Evolutionary conservation across 371 early-diverging fungal species (phyloP), one percentile per base, ranked within the genome.

Genomic region (Mortierella sp.): DNA sequence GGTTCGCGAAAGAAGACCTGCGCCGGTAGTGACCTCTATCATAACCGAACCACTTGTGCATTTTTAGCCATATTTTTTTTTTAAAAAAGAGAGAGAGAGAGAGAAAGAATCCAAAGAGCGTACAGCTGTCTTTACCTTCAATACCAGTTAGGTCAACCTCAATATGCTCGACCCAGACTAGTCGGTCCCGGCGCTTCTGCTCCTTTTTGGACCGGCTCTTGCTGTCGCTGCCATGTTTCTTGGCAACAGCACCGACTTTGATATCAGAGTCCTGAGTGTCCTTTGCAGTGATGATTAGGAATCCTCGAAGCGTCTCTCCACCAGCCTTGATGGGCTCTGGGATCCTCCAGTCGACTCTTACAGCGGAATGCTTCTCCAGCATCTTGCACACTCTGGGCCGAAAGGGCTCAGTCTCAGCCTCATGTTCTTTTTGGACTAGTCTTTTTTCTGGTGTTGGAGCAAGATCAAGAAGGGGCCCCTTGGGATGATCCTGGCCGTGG

Each of bases 311-410:
- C 14, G 29, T 62, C 47, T 77, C 79, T 16, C 79, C 72, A 29
- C 68, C 79, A 3, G 79, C 72, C 25, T 77, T 77, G 51, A 72
- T 72, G n/a, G 79, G 68, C n/a, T 77, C 79, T 26, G 68, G 79
- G 1, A 77, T 66, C 23, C 47, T 66, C 79, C 79, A 77, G 19
- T 65, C 72, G 18, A 77, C 23, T 37, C 68, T 77, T 1, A 72
- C 69, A 16, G 55, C 52, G 0, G 72, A 60, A 44, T 77, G 79
- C 29, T 72, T 77, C 9, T 55, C 44, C 1, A 77, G 21, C 69
- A 77, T 64, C 43, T 68, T 77, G 60, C 72, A 66, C 0, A 72
- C 68, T 12, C 72, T 62, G 1, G 75, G 70, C 4, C 63, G 43
- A 1, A 29, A 37, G 37, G 37, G 37, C 37, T 37, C 37, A 5